Percentiles rank a stretch among this genome's conserved stretches.
These are phyloP conservation scores for Stagonosporopsis tanaceti DNA, from an alignment of 2,329 filamentous ascomycete species.

Conservation along the genomic window DNA sequence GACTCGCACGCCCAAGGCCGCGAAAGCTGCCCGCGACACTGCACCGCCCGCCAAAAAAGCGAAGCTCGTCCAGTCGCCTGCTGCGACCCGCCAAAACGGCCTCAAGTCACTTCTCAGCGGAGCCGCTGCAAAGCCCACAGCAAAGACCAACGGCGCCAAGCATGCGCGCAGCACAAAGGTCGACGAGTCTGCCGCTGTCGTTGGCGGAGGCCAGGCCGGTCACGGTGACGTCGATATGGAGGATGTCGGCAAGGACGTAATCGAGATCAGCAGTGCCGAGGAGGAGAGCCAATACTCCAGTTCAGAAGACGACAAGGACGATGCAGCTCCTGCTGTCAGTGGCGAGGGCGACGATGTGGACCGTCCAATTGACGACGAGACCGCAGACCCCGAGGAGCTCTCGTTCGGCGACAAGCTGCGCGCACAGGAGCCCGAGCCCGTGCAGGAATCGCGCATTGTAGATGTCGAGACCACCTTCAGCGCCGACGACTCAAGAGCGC, in stretches of 20 bases:
- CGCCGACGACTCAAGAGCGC: conserved; percentile 54
- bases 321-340: conserved; percentile 31
- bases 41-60: conserved; percentile 49
- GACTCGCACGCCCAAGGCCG: conserved; percentile 32
- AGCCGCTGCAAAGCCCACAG: conserved; percentile 51
- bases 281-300: conserved; percentile 52
- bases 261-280: conserved; percentile 58
- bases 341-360: conserved; percentile 43
- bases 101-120: conserved; percentile 46
- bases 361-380: conserved; percentile 46
- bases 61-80: conserved; percentile 43
- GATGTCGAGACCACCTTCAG: conserved; percentile 72
- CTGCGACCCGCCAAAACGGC: conserved; percentile 33
- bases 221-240: conserved; percentile 53
- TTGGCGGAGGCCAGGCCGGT: conserved; percentile 59
- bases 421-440: conserved; percentile 59
- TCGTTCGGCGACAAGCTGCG: conserved; percentile 89
- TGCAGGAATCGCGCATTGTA: conserved; percentile 61
- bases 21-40: conserved; percentile 35
- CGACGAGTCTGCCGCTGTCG: conserved; percentile 65
- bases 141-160: conserved; percentile 62
- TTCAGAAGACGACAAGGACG: conserved; percentile 45
- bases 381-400: conserved; percentile 62
- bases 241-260: conserved; percentile 47
- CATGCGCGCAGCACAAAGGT: conserved; percentile 60